Base-by-base conservation (phyloP, 208 protist genomes). In the Wallacemonas sp. region DNA sequence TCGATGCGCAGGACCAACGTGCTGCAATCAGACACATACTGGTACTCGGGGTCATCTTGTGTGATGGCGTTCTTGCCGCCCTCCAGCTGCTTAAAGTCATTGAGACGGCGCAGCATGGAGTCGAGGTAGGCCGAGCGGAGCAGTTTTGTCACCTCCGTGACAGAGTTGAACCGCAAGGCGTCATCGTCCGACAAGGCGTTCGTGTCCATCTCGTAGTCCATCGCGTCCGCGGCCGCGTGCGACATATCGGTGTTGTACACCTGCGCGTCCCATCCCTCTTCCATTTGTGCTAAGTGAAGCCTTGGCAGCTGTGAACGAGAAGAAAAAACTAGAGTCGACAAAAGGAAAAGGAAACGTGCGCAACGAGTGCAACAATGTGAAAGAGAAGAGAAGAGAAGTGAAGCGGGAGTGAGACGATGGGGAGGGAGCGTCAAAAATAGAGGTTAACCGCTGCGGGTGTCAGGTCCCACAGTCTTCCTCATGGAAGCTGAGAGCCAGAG, bases 21-120 rank as follows among this genome's bases (percentile, higher is more conserved):
- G 66, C 85, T 95, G 68, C 82, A 96, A 57, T 98, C 88, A n/a
- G 86, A 90, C 25, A 97, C 78, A 76, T 95, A 93, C 61, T 83
- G 76, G 76, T 97, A 91, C 79, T 97, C 91, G 5, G 86, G 87
- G 63, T 94, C 87, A 23, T 94, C 85, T 12, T 79, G 82, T 5
- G 77, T 76, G 50, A 97, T 93, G 26, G 86, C 76, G 62, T 95
- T 95, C 69, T 94, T 96, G 33, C 63, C 62, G 8, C 57, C 66
- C 22, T 77, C 82, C 4, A 67, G 69, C 16, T 92, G 72, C 57
- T 86, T 80, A 76, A 93, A 94, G 59, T 94, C 88, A 22, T 72
- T 82, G 29, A 96, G 67, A 12, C 82, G 72, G 4, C 77, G 63
- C 52, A 96, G 69, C 88, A 94, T 92, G 12, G 68, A 77, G 38